A percentile compares a stretch with the other conserved stretches of the same genome.
phyloP scores from a whole-genome alignment of 768 basidiomycete species.

The Rhizopogon rudus region DNA sequence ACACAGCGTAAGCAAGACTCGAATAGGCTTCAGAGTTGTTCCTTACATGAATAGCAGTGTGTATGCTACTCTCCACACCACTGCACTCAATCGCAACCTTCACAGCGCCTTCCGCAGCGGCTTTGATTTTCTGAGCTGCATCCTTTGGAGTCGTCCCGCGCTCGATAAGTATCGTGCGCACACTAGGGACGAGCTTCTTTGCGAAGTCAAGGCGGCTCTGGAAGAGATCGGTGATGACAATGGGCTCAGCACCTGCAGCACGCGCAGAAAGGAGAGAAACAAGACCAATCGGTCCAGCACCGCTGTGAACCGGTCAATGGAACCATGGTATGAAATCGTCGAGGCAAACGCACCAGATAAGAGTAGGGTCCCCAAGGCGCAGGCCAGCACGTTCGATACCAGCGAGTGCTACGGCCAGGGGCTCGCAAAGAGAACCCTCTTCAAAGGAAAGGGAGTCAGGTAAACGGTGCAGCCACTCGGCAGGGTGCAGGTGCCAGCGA shows the following conservation, averaged over 20 bases:
- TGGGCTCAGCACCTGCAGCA: slow-evolving; percentile 66
- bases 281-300: slow-evolving; percentile 65
- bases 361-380: slow-evolving; percentile 57
- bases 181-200: slow-evolving; percentile 53
- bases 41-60: slow-evolving; percentile 52
- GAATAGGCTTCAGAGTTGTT: neutral
- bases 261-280: slow-evolving; percentile 57
- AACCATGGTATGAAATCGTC: neutral
- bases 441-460: slow-evolving; percentile 60
- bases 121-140: slow-evolving; percentile 48
- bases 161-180: slow-evolving; percentile 51
- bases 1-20: neutral
- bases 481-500: slow-evolving; percentile 63
- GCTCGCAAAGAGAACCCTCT: slow-evolving; percentile 65
- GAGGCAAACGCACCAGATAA: slow-evolving; percentile 46
- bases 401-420: slow-evolving; percentile 61
- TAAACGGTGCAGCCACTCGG: slow-evolving; percentile 62
- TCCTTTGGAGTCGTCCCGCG: slow-evolving; percentile 42
- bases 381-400: slow-evolving; percentile 63
- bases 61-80: slow-evolving; percentile 58
- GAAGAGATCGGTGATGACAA: slow-evolving; percentile 65
- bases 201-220: slow-evolving; percentile 64
- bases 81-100: slow-evolving; percentile 60
- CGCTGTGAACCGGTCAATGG: slow-evolving; percentile 32
- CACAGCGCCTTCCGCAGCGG: slow-evolving; percentile 42